Conservation (phyloP, 169 alveolate genomes). For the Fabrea salina region DNA sequence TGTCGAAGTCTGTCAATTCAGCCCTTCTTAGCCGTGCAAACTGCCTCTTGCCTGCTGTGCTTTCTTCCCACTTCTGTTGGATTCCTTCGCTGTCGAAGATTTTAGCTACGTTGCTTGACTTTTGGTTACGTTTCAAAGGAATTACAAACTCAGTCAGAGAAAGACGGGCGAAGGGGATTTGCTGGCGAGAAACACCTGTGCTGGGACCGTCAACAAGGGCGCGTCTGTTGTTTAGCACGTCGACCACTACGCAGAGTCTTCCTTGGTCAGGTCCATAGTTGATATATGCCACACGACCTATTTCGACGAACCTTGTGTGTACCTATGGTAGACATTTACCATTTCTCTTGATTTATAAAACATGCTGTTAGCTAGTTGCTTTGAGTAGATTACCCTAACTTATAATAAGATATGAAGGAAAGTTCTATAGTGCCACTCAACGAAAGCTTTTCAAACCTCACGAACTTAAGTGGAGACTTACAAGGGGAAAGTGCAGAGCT, state of each 20-base stretch:
- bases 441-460: too few species aligned
- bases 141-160: slow-evolving; percentile 60
- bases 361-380: too few species aligned
- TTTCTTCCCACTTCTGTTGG: slow-evolving; percentile 1
- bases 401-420: too few species aligned
- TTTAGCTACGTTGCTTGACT: slow-evolving; percentile 18
- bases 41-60: not conserved
- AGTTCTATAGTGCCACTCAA: too few species aligned
- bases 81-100: not conserved
- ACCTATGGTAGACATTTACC: not conserved
- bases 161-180: slow-evolving; percentile 71
- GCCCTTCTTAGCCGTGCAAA: slow-evolving; percentile 7
- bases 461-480: too few species aligned
- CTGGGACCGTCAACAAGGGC: slow-evolving; percentile 74
- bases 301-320: slow-evolving; percentile 52
- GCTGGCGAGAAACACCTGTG: slow-evolving; percentile 65
- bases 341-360: too few species aligned
- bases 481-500: too few species aligned
- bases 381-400: too few species aligned
- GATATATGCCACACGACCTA: slow-evolving; percentile 72
- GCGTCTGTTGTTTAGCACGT: slow-evolving; percentile 68
- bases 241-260: slow-evolving; percentile 74
- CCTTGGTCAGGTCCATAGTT: slow-evolving; percentile 74
- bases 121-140: slow-evolving; percentile 15
- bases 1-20: slow-evolving; percentile 23